Conservation (phyloP, 2,329 filamentous ascomycete genomes). For the Talaromyces sp. region DNA sequence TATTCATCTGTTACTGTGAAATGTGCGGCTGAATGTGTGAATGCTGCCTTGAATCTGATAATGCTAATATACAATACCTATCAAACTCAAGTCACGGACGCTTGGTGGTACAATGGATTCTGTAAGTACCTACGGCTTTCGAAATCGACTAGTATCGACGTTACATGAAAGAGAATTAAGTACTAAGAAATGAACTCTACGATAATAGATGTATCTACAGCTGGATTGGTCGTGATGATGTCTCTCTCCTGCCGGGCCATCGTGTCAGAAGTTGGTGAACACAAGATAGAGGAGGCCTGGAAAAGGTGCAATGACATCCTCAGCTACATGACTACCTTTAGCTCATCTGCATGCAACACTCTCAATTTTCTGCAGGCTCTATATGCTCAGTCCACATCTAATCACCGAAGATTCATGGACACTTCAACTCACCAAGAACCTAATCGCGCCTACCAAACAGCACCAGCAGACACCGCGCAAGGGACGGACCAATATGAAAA, state of each 20-base stretch:
- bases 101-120: constrained; percentile 43
- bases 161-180: neutral
- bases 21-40: constrained; percentile 33
- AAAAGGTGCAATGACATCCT: constrained; percentile 29
- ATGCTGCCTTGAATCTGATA: constrained; percentile 31
- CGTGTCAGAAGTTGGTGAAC: neutral
- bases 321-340: constrained; percentile 28
- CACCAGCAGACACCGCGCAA: neutral
- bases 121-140: constrained; percentile 28
- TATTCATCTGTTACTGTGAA: constrained; percentile 28
- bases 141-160: neutral
- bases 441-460: neutral
- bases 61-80: constrained; percentile 30
- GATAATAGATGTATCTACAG: neutral
- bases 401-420: neutral
- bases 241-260: neutral
- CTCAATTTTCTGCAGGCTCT: constrained; percentile 28
- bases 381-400: neutral
- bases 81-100: constrained; percentile 25
- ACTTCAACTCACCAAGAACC: neutral
- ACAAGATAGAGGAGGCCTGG: neutral
- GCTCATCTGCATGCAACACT: constrained; percentile 29
- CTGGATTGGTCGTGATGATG: constrained; percentile 5
- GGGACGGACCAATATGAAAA: neutral
- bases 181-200: too few species aligned